phyloP scores from a whole-genome alignment of 768 basidiomycete species.

The Imleria badia region DNA sequence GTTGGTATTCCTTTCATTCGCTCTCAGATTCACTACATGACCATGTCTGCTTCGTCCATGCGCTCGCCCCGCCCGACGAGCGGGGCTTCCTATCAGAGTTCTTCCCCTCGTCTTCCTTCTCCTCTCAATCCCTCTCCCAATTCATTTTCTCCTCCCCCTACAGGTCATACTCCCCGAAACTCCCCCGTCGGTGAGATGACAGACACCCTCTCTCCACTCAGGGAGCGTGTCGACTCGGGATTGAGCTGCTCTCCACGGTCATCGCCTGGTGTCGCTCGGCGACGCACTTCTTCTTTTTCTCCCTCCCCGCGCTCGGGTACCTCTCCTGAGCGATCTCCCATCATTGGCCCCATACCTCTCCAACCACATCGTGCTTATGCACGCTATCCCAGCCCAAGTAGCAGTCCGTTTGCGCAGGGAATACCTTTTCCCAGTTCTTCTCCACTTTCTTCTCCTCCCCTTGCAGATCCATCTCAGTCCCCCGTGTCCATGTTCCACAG shows the following conservation, averaged over 20 bases:
- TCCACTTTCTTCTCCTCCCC: conserved; percentile 11
- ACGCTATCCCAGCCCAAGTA: conserved; percentile 7
- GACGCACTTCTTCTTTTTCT: conserved; percentile 14
- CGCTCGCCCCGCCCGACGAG: conserved; percentile 13
- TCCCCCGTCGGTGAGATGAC: conserved; percentile 13
- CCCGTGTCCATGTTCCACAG: neutral
- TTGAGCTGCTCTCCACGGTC: conserved; percentile 1
- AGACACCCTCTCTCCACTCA: conserved; percentile 19
- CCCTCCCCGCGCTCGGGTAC: conserved; percentile 5
- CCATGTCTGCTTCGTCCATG: conserved; percentile 6
- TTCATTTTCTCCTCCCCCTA: neutral
- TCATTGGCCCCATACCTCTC: neutral
- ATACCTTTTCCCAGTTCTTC: conserved; percentile 12
- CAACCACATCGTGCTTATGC: conserved; percentile 6
- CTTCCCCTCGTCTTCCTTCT: conserved; percentile 17
- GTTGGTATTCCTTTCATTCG: conserved; percentile 4
- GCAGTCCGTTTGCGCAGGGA: conserved; percentile 11
- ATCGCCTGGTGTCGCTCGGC: neutral
- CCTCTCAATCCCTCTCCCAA: conserved; percentile 24
- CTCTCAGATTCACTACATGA: neutral
- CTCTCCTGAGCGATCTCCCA: conserved; percentile 16
- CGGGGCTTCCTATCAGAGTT: conserved; percentile 6
- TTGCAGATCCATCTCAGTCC: conserved; percentile 2
- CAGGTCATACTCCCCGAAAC: conserved; percentile 1
- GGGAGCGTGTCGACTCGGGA: conserved; percentile 12